Evolutionary conservation across 495 filamentous ascomycete genomes (phyloP), one percentile per base, ranked within the genome.

Genomic region (Penicillium taxi): DNA sequence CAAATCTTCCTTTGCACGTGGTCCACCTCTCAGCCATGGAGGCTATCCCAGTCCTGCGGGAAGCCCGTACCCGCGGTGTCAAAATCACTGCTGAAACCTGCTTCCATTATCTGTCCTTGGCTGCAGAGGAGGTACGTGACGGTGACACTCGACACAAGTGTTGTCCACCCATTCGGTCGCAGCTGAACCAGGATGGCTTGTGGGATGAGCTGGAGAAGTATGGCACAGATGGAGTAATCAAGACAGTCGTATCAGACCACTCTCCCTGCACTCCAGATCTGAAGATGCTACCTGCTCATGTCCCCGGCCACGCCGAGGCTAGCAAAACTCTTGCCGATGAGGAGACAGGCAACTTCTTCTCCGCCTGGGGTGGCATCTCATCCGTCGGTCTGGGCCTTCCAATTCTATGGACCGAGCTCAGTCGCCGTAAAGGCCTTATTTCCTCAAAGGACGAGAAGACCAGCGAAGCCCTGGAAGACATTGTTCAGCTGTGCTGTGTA

Each of bases 71-170:
- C n/a, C 59, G 66, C 1, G 91, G 91, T 24, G 56, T 95, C 44
- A 87, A 90, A 38, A 84, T 98, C 64, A 94, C 91, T 2, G 90
- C 91, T 17, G 91, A 98, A 59, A 98, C 91, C 7, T 96, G 91
- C 67, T 95, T 93, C 74, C 91, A 98, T 68, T 98, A 98, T 55
- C 77, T 98, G 8, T 80, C 82, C n/a, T 73, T 98, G 9, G 82
- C 88, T 0, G 80, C 89, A 6, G 91, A 96, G 58, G 70, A 82
- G 39, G 82, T 98, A 32, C 71, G 76, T 32, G 77, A 91, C 30
- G 91, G 91, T 20, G 91, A 98, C 61, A 96, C 90, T 13, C 69
- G 91, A 39, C 87, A 96, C 66, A 98, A 98, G 63, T 98, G 91
- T 71, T 98, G 91, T 58, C 91, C 91, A 8, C 91, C 91, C 0